Conservation (phyloP, 2,329 filamentous ascomycete genomes). For the Boeremia exigua region DNA sequence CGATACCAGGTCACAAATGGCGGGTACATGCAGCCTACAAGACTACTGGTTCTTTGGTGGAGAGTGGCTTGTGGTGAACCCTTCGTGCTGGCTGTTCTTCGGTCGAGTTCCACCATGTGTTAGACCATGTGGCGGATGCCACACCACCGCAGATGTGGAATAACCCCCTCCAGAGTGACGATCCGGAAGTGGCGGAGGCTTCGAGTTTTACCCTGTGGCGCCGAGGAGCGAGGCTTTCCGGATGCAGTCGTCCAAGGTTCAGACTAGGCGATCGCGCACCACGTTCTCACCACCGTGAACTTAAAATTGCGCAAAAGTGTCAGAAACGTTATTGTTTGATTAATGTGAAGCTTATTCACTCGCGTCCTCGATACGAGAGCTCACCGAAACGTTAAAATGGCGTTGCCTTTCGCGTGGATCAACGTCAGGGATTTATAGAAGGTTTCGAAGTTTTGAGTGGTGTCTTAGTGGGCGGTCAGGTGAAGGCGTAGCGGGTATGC, state of each 20-base stretch:
- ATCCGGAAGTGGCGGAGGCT: no score
- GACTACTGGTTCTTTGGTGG: neutral
- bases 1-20: neutral
- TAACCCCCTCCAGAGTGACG: no score
- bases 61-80: no score
- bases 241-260: slow-evolving; percentile 1
- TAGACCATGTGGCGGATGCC: neutral
- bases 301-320: slow-evolving; percentile 7
- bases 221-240: neutral
- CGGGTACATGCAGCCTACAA: neutral
- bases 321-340: slow-evolving; percentile 1
- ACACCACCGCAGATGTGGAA: neutral
- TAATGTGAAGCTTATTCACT: neutral
- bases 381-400: neutral
- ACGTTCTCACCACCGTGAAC: neutral
- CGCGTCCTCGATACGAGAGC: neutral
- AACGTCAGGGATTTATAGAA: neutral
- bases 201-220: neutral
- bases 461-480: neutral
- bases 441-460: neutral
- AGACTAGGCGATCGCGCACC: neutral
- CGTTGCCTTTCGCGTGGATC: neutral
- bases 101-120: neutral
- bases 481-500: neutral
- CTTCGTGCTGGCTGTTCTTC: no score